Base-by-base conservation (phyloP, 2,329 filamentous ascomycete species). In the Phialophora verrucosa region DNA sequence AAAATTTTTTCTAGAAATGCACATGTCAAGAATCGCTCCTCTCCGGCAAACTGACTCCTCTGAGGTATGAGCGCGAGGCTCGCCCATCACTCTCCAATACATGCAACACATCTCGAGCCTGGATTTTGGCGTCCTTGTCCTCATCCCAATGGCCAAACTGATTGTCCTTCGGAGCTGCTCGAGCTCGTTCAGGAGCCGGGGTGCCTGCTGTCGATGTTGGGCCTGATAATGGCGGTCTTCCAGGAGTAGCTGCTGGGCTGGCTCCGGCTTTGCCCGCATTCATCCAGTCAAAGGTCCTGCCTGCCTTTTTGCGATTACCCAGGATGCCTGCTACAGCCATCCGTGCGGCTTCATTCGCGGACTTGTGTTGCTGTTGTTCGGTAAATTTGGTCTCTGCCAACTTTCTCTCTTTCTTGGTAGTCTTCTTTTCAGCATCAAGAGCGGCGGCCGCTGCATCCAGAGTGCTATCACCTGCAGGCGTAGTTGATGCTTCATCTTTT, bases 371-470 rank as follows among this genome's bases (percentile, higher is more conserved):
- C 65, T 89, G 89, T 20, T 90, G 90, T 74, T 96, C 92, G 0
- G 88, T 90, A 25, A 89, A 86, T 72, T 91, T 91, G 3, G 83
- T 82, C 66, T 92, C 89, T n/a, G 88, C 86, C 71, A 90, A 85
- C 70, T 89, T 90, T 77, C 90, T 92, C 76, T 97, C 93, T 80
- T 97, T 97, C 83, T 97, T 97, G 4, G 90, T 91, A 59, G 91
- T 84, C 77, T 93, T 94, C 70, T 81, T 81, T 62, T 90, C 89
- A 0, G 88, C 85, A 0, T 89, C 87, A 50, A 76, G 74, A n/a
- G 81, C 76, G 3, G 78, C 70, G 25, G 68, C 55, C 1, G 54
- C 63, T 20, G 64, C 64, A 27, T 73, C 71, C 12, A 70, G 72
- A 8, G 80, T 79, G 1, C 79, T 79, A 10, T 86, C 83, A 1